Base-by-base conservation (phyloP, 2,329 filamentous ascomycete genomes). In the Fusarium sp. region DNA sequence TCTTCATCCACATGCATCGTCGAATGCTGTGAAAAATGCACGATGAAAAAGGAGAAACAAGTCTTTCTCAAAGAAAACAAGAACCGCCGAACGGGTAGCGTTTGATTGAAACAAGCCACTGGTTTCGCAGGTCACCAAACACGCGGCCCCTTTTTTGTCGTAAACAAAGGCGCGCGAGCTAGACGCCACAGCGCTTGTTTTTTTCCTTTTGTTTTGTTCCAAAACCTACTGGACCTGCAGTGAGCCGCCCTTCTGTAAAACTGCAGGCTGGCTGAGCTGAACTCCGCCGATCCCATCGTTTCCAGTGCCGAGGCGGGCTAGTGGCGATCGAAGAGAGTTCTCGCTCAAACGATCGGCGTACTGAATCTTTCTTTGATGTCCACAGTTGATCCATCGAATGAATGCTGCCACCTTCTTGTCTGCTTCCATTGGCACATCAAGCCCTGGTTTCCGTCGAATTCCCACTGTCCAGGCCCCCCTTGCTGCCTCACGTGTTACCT, bases 61-160 rank as follows among this genome's bases (percentile, higher is more conserved):
- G 40, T 25, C 40, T 13, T 10, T n/a, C 23, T 27, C 2, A 27
- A 46, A 27, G 42, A 46, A 46, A 46, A n/a, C n/a, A 46, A 46
- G 23, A 46, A 16, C 23, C 42, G 23, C 42, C 42, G 42, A 46
- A 27, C 9, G 14, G 14, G 42, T 46, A 46, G 42, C 42, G 42
- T 46, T 46, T 27, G 42, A 46, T 46, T 46, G 42, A 46, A 46
- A 46, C 42, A 46, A 46, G 42, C 42, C 42, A 46, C 42, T 46
- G 23, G 42, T 46, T 46, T 46, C 42, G 23, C 42, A 46, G 42
- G 42, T 25, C 42, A 14, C 23, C 23, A 46, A 46, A 46, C 14
- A 46, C 42, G 42, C 42, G 42, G 42, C 42, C 42, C 42, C 42
- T n/a, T 46, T 46, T 46, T 16, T 25, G 38, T 42, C 9, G 42